Evolutionary conservation across 73 alveolate genomes (phyloP), one percentile per base, ranked within the genome.

Genomic region (Symbiodinium natans): DNA sequence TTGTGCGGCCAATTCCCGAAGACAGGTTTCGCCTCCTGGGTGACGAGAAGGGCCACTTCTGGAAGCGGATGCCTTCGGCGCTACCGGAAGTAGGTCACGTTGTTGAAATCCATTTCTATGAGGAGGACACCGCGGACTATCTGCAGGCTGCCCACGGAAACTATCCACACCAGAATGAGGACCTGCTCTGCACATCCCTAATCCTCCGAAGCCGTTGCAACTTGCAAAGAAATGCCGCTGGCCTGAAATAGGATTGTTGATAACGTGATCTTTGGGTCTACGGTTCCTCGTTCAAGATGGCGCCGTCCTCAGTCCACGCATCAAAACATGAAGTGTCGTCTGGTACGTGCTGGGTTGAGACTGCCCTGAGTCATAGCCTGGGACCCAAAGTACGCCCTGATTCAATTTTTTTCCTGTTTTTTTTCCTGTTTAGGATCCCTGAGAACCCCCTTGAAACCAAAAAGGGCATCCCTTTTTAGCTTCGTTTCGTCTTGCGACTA

Each of bases 11-110:
- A 15, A 87, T 87, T 54, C 94, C 94, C 1, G 94, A 52, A 31
- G 94, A 87, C 71, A 41, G 94, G 68, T 87, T 87, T 41, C 83
- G 94, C 6, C 59, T 87, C 17, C 40, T 87, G 2, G 94, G 94
- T 2, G 94, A 87, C 63, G 94, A 87, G 94, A 87, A 87, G 39
- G 94, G 94, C 71, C 94, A 87, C 42, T 87, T 87, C 68, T 87
- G 94, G 94, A 75, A 46, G 84, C 52, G 63, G 52, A 87, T 52
- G 94, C 56, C 56, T 8, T 21, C 13, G 29, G 39, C 84, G 85
- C 68, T 87, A 29, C 94, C 94, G 3, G 42, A 87, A 36, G 74
- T 87, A 11, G 94, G 94, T 1, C 84, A 87, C 41, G 68, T 87
- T 36, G 94, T 87, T n/a, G 83, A 87, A 23, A 40, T 87, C 25